Base-by-base conservation (phyloP, 2,329 filamentous ascomycete genomes). In the Teratosphaeria pseudoeucalypti region DNA sequence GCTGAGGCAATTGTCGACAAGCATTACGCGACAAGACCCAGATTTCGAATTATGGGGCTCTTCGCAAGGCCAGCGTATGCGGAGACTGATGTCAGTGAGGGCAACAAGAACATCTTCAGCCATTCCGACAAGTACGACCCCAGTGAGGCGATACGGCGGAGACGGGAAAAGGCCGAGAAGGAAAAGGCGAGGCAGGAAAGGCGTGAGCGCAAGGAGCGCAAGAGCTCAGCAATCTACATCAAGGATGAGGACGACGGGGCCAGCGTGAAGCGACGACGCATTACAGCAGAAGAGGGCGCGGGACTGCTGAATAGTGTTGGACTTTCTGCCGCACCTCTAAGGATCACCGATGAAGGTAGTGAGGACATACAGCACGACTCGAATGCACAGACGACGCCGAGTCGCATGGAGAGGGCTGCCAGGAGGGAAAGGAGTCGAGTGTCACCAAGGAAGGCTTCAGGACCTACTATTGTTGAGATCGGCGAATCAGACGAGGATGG, bases 51-150 rank as follows among this genome's bases (percentile, higher is more conserved):
- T 2, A 72, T 72, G 70, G 65, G 65, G 10, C 65, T 71, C 47
- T 72, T 72, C 68, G 67, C 68, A 9, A 58, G 66, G 47, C 68
- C 68, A 3, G 62, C 67, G 16, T 70, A 68, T 65, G 64, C 66
- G 32, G 65, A 64, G 34, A 54, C 62, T 43, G 62, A 62, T 52
- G 34, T 58, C 2, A 58, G 58, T 10, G 62, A 63, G 9, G 60
- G 62, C 10, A 66, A 63, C 12, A 68, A 71, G 34, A 70, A 75
- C 64, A 71, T 79, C 32, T 79, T 79, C 64, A 77, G 74, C 57
- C 76, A 77, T 58, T 73, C 75, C 2, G 71, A 68, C 56, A 68
- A 72, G 26, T 77, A 74, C 65, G 63, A 66, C 19, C 70, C 73
- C 9, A 68, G 77, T 14, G 64, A 77, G 54, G 66, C 72, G 58